Base-by-base conservation (phyloP, 2,329 filamentous ascomycete species). In the Amauroascus niger region DNA sequence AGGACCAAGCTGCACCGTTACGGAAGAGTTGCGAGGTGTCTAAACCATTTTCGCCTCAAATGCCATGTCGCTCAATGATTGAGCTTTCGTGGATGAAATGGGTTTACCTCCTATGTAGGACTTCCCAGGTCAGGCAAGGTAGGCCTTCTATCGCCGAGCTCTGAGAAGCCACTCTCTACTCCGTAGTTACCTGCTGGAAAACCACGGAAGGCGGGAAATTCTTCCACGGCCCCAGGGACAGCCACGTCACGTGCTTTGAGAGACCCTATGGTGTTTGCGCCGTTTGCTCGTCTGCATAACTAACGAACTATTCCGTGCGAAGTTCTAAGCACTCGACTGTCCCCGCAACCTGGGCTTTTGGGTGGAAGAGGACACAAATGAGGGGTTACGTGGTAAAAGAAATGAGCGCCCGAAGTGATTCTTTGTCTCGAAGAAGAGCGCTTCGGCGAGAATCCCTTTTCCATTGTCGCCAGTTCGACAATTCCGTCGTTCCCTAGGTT, bases 81-180 rank as follows among this genome's bases (percentile, higher is more conserved):
- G 46, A 49, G 46, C 46, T 35, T 35, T 49, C 32, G 22, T 49
- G 30, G 18, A 16, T 28, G 14, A 28, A 20, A 39, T 26, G 33
- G 14, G 46, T 28, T 11, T 16, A 13, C 26, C 46, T 37, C 32
- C 46, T 39, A 18, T 14, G 22, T 20, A n/a, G 40, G 46, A 37
- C 18, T 16, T n/a, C 20, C 32, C 20, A 39, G 32, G 30, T 35
- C 45, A 37, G 30, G 26, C 20, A 35, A 20, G 16, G 13, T 48
- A 37, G 46, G 46, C 32, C 46, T 26, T 39, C 46, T 28, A 22
- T 48, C 22, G 32, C 46, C 46, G 46, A 49, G 46, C 33, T 49
- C 32, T 39, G 46, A 14, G 30, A n/a, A 37, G 30, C 45, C 45
- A 47, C 44, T 48, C 45, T 26, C 9, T 18, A 33, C 44, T n/a